Evolutionary conservation across 495 filamentous ascomycete species (phyloP), one percentile per base, ranked within the genome.

Genomic region (Penicillium crystallinum): DNA sequence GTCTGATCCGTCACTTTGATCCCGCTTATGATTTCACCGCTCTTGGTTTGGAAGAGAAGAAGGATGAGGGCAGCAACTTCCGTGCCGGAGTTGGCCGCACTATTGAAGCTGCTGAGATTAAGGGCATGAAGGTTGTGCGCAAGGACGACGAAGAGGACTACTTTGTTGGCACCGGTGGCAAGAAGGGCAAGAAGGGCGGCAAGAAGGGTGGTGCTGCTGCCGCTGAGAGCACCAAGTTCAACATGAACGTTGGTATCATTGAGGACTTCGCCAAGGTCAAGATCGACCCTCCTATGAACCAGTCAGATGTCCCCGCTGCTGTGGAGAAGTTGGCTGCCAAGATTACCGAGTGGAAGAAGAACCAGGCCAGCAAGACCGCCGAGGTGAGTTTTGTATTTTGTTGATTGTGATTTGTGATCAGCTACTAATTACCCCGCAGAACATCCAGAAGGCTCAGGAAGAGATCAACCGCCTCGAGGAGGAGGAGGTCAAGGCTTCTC

Each of bases 101-200:
- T 31, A 86, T 97, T 11, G 90, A 93, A 49, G 85, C 81, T 57
- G 77, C 83, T 12, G 82, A 75, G 46, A 76, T 91, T 49, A 90
- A 90, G 78, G 93, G 93, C 36, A 85, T 80, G 46, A 80, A 77
- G 58, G 71, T 97, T 14, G 68, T 85, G 29, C 85, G 83, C 71
- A 96, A 96, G 80, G 79, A 90, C 54, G 86, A 90, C 46, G 89
- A 95, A 44, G 92, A 95, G 11, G 85, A 88, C 54, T 97, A 95
- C 78, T 86, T 97, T 37, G 77, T 84, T 30, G 88, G 90, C 14
- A 81, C 76, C 38, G 81, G 80, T 25, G 83, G 83, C n/a, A 96
- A 96, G 83, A 89, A 86, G 75, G 91, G 91, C 62, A 91, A 91
- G 69, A 95, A 95, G 81, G 90, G 88, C 59, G 84, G 84, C 67